Conservation (phyloP, 1,139 yeast genomes). For the Suhomyces coccinellae region DNA sequence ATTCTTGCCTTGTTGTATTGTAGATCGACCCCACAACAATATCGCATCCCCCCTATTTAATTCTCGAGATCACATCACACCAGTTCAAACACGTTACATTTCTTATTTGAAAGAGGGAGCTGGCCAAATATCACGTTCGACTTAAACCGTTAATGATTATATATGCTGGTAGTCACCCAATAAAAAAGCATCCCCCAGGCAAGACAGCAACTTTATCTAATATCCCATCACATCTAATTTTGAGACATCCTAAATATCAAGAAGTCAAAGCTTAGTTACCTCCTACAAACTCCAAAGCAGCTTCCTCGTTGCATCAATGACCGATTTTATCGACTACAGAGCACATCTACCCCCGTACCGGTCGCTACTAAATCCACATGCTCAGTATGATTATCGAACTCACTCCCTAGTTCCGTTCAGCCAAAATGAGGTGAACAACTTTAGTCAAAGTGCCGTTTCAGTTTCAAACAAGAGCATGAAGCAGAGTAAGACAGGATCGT, state of each 20-base stretch:
- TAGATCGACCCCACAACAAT: constrained; percentile 8
- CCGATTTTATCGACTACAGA: constrained; percentile 27
- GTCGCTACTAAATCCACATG: constrained; percentile 42
- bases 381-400: constrained; percentile 44
- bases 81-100: neutral
- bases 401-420: constrained; percentile 42
- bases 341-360: constrained; percentile 47
- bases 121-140: neutral
- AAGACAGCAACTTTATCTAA: constrained; percentile 1
- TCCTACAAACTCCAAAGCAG: too few species aligned
- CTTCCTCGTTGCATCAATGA: neutral
- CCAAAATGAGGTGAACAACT: constrained; percentile 31
- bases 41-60: constrained; percentile 6
- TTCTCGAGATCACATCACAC: constrained; percentile 1
- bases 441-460: constrained; percentile 15
- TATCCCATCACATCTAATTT: neutral
- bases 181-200: neutral
- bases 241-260: neutral
- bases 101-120: neutral
- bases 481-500: constrained; percentile 12
- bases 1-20: neutral
- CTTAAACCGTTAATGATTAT: neutral
- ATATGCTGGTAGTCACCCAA: too few species aligned
- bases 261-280: too few species aligned
- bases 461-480: constrained; percentile 17